Evolutionary conservation across 306 rosid species (phyloP), one percentile per base, ranked within the genome.

Genomic region (apple (Malus domestica)): DNA sequence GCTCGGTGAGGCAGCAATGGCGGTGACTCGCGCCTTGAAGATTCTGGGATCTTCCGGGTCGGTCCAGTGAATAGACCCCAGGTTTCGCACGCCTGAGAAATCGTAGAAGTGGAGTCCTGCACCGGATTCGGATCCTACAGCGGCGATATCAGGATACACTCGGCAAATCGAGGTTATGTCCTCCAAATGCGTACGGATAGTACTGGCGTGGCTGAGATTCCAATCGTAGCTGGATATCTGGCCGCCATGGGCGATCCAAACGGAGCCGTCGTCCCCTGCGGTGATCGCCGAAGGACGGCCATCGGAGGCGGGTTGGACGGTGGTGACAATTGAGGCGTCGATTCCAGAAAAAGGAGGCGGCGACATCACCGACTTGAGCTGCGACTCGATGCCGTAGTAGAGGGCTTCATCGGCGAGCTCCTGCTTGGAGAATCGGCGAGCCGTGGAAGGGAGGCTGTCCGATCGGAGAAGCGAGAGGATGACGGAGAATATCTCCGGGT

Each of bases 241-340:
- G 11, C 97, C 98, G 3, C 96, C 92, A 35, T 94, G 97, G 9
- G 97, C 96, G 4, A 94, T 85, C 98, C 96, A 94, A 8, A 94
- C 82, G 25, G 96, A 88, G 61, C 97, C 96, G 68, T 88, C 90
- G 1, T 54, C 87, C 10, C 73, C 77, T 3, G 90, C 88, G 0
- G 90, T 70, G 71, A 90, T 87, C 13, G 95, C 81, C n/a, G 98
- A 86, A 2, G 92, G 82, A 29, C 86, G 69, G 6, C 97, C 97
- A 22, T 94, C 96, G 1, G 93, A 89, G 10, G 97, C 88, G 0
- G 96, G 98, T 3, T 85, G 89, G 13, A 94, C 57, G 3, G 85
- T 81, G 18, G 75, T 22, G 12, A 86, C 80, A 65, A 89, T 5
- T 3, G 96, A 74, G 8, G 95, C 96, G 55, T 94, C 97, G 75